These are phyloP conservation scores for thale cress (Arabidopsis thaliana) DNA, from an alignment of 345 rosid genomes.

Conservation along the genomic window TAIR10.1 NC_003076.8:2071001-2071500, in stretches of 20 bases:
- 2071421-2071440: background rate
- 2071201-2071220: constrained; percentile 8
- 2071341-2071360: background rate
- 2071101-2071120: background rate
- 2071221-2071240: constrained; percentile 44
- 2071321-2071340: background rate
- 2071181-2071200: background rate
- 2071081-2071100: background rate
- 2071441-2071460: background rate
- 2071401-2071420: background rate
- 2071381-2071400: background rate
- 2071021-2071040: background rate
- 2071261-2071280: constrained; percentile 47
- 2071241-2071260: constrained; percentile 46
- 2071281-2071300: constrained; percentile 44
- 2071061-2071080: background rate
- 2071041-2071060: background rate
- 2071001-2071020: background rate
- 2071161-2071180: background rate
- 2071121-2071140: constrained; percentile 3
- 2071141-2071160: background rate
- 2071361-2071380: background rate
- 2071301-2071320: constrained; percentile 21
- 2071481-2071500: background rate
- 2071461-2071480: background rate